Percentiles rank a stretch among this genome's conserved stretches.
Evolutionary conservation across 176 grass and related monocot species (phyloP).

Genomic region (Chloris gayana): DNA sequence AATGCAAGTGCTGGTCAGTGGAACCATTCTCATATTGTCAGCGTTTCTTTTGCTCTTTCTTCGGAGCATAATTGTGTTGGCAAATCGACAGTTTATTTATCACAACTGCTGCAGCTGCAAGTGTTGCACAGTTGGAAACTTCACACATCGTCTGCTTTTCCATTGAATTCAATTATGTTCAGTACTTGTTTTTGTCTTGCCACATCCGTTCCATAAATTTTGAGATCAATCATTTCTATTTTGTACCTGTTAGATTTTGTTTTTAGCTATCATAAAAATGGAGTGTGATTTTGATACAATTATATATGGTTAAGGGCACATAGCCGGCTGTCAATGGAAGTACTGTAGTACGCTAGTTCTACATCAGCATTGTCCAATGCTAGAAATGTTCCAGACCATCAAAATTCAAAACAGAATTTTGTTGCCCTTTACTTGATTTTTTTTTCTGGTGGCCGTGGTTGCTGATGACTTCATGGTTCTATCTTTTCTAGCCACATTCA

Average conservation of each 20-base stretch:
- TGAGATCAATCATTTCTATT: background rate
- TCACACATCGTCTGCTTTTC: background rate
- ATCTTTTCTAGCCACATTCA: constrained; percentile 35
- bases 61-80: constrained; percentile 39
- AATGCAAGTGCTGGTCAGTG: background rate
- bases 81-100: background rate
- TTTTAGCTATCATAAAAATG: constrained; percentile 21
- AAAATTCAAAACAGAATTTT: constrained; percentile 31
- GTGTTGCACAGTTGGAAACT: background rate
- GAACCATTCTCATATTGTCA: background rate
- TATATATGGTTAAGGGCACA: constrained; percentile 30
- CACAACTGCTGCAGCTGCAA: background rate
- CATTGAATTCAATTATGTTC: constrained; percentile 22
- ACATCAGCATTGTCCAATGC: constrained; percentile 38
- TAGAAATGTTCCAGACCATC: constrained; percentile 31
- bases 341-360: background rate
- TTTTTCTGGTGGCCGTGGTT: constrained; percentile 3
- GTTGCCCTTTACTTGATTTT: constrained; percentile 19
- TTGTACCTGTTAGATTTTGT: constrained; percentile 15
- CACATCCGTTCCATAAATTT: constrained; percentile 6
- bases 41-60: background rate
- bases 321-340: constrained; percentile 22
- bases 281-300: background rate
- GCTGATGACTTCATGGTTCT: constrained; percentile 35
- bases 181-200: constrained; percentile 2